Evolutionary conservation across 306 rosid genomes (phyloP).

Genomic region (Medicago truncatula): DNA sequence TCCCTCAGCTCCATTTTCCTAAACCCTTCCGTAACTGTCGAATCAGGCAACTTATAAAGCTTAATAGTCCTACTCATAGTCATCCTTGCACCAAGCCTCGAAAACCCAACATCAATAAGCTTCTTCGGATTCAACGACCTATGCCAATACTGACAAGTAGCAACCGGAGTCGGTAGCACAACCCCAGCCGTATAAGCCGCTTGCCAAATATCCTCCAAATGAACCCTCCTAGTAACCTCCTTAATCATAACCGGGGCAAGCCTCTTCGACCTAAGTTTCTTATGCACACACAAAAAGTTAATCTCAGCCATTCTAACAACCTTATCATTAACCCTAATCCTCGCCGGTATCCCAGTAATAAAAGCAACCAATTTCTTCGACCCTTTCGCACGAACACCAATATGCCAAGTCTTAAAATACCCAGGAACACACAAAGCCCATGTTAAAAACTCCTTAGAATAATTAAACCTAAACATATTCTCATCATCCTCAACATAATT

Average conservation of each 20-base stretch:
- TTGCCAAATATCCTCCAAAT: conserved; percentile 83
- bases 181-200: conserved; percentile 95
- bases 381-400: conserved; percentile 73
- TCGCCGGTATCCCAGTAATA: conserved; percentile 87
- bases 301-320: conserved; percentile 86
- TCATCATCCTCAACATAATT: conserved; percentile 75
- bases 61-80: conserved; percentile 86
- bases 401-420: conserved; percentile 71
- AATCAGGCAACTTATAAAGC: conserved; percentile 73
- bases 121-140: conserved; percentile 86
- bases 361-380: conserved; percentile 53
- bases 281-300: conserved; percentile 83
- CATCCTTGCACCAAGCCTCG: conserved; percentile 91
- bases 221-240: conserved; percentile 88
- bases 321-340: conserved; percentile 60
- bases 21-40: conserved; percentile 68
- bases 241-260: conserved; percentile 91
- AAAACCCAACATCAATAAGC: conserved; percentile 88
- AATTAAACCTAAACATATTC: conserved; percentile 69
- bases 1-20: conserved; percentile 79
- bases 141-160: conserved; percentile 77
- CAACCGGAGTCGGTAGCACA: conserved; percentile 69
- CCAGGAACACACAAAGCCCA: conserved; percentile 84
- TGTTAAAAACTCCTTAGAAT: conserved; percentile 74
- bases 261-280: conserved; percentile 81